Base-by-base conservation (phyloP, 129 eudicot species). In the Saposhnikovia divaricata region DNA sequence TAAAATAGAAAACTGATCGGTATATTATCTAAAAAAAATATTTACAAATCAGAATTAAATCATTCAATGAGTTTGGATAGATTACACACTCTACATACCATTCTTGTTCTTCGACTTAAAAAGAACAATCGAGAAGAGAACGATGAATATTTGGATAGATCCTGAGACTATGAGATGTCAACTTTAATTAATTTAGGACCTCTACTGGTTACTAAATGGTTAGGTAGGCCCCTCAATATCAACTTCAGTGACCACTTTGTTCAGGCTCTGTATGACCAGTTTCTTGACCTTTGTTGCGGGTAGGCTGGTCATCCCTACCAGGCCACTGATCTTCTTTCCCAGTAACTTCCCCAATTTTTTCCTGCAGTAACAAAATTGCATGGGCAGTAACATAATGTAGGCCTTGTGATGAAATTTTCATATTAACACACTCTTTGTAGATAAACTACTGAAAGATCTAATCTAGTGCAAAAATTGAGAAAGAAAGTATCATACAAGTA, bases 261-360 rank as follows among this genome's bases (percentile, higher is more conserved):
- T 38, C 77, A 23, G 28, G 73, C 48, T 87, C 84, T 28, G 77
- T 78, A 83, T 83, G 81, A 38, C 84, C 80, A 38, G 78, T 81
- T 71, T 88, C 76, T 76, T 83, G 88, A 71, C 86, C 78, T 73
- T 87, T 86, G 9, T 75, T 76, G 65, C 85, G 84, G 40, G 59
- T 23, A 57, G 76, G 86, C 81, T 77, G 87, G 71, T 92, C 98
- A 74, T 82, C 85, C 73, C 82, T 83, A 77, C 80, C 81, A 63
- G 88, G 65, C 68, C 85, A 83, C 74, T 81, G 59, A 77, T 85
- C 92, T n/a, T n/a, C n/a, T 84, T 88, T 80, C 53, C 83, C 90
- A 61, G 89, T 76, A 85, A 39, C 77, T 82, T 92, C 96, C 76
- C 96, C 93, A 76, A 88, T 87, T 81, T 90, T 90, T 89, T 88